phyloP scores from a whole-genome alignment of 2,329 filamentous ascomycete genomes.

The Tolypocladium tropicale region DNA sequence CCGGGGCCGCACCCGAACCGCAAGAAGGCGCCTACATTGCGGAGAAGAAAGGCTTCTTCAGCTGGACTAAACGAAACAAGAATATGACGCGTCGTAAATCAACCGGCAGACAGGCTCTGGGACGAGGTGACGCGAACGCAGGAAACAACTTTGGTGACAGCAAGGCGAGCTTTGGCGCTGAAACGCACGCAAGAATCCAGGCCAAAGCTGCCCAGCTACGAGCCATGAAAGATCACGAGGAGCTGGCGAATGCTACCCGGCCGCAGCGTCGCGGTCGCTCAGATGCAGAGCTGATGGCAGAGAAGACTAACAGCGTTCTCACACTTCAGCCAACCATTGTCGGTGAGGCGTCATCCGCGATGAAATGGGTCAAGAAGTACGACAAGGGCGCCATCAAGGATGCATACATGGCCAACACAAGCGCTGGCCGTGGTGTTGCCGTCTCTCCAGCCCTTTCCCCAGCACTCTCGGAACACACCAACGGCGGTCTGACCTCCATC shows the following conservation, averaged over 20 bases:
- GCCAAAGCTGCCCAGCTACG: conserved; percentile 80
- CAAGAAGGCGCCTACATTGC: conserved; percentile 82
- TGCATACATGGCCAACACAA: conserved; percentile 69
- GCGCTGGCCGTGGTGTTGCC: conserved; percentile 55
- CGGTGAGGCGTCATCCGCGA: conserved; percentile 79
- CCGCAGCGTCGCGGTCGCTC: conserved; percentile 41
- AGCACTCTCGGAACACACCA: conserved; percentile 22
- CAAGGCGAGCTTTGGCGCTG: conserved; percentile 77
- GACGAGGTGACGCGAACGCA: conserved; percentile 32
- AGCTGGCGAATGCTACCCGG: conserved; percentile 27
- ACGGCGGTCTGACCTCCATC: conserved; percentile 9
- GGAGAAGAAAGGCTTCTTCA: conserved; percentile 92
- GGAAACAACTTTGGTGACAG: conserved; percentile 40
- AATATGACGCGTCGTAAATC: conserved; percentile 59
- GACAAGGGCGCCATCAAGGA: conserved; percentile 81
- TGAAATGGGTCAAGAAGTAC: conserved; percentile 96
- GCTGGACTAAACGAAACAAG: conserved; percentile 65
- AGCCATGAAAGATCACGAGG: conserved; percentile 54
- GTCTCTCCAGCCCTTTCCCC: conserved; percentile 23
- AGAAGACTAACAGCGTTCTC: conserved; percentile 82
- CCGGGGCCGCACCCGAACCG: conserved; percentile 78
- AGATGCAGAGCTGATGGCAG: conserved; percentile 45
- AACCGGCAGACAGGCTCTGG: conserved; percentile 49
- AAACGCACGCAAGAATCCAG: conserved; percentile 89
- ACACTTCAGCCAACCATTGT: conserved; percentile 78